Conservation (phyloP, 1,139 yeast species). For the Ogataea hybrid region DNA sequence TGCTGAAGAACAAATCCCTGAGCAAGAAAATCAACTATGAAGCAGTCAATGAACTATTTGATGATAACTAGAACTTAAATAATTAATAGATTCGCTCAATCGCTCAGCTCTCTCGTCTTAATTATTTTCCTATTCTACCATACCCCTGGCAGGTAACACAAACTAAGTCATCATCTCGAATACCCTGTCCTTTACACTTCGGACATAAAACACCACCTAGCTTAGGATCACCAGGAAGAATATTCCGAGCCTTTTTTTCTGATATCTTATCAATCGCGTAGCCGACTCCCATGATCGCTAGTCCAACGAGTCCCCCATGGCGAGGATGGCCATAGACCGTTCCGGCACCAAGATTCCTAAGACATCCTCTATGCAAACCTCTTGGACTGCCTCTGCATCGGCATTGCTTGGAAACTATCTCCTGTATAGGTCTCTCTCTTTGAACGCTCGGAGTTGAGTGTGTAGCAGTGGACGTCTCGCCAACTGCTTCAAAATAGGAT, state of each 20-base stretch:
- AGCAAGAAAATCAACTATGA: slow-evolving; percentile 88
- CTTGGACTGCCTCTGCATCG: no score
- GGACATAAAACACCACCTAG: slow-evolving; percentile 82
- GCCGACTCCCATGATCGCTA: not conserved
- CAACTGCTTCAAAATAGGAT: not conserved
- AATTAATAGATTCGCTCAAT: no score
- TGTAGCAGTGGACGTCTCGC: not conserved
- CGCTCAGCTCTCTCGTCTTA: not conserved
- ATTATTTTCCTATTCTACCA: slow-evolving; percentile 46
- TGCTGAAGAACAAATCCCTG: slow-evolving; percentile 67
- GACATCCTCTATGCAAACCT: no score
- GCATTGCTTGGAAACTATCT: no score
- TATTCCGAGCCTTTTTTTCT: slow-evolving; percentile 25
- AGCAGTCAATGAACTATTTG: slow-evolving; percentile 66
- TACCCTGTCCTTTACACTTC: slow-evolving; percentile 71
- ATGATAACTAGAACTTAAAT: slow-evolving; percentile 20
- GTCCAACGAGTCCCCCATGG: not conserved
- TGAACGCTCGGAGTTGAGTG: not conserved
- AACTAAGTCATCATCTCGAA: slow-evolving; percentile 50
- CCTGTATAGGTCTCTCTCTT: no score
- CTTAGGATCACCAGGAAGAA: slow-evolving; percentile 80
- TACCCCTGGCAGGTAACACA: slow-evolving; percentile 66
- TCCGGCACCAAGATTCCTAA: no score
- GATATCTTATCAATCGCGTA: not conserved
- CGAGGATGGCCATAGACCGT: not conserved